Evolutionary conservation across 352 stramenopile genomes (phyloP), one percentile per base, ranked within the genome.

Genomic region (Globisporangium heterothallicum): DNA sequence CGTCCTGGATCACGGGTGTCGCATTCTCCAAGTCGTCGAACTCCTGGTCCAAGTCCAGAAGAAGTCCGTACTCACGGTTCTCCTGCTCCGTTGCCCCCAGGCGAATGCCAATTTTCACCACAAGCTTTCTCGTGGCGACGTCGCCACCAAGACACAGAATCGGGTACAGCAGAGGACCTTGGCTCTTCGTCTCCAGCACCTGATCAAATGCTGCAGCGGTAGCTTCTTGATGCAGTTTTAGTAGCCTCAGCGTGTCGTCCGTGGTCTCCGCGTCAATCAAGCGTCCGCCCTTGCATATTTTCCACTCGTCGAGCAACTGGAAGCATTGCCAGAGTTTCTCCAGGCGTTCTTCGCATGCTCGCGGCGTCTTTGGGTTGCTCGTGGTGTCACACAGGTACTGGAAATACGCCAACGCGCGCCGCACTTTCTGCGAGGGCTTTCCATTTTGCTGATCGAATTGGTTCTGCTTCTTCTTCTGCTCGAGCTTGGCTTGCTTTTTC

Each of bases 311-410:
- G 18, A 92, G 58, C 24, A 75, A 57, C 56, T 92, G 78, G 44
- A 79, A 73, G 47, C 76, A 80, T 53, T 84, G 69, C 78, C 77
- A 92, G 19, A 92, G 56, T 54, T 88, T 92, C 9, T 70, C 70
- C 12, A 92, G 68, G 1, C 77, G 66, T 36, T 78, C 67, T 40
- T 84, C 68, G 16, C 42, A 62, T 10, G 73, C 70, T 8, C 44
- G 49, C 26, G 43, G 44, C 35, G 63, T 58, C 2, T 42, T 40
- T 2, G 63, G 55, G 32, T 84, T 71, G 52, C 68, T 74, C 0
- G 71, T 84, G 18, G 59, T 66, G 4, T 89, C 78, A 42, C 75
- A 68, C 4, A 81, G 56, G 49, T 80, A 82, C 12, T 83, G 58
- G 26, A 88, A 84, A 48, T 85, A 88, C 19, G 73, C 58, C 35